Evolutionary conservation across 129 eudicot genomes (phyloP).

Genomic region (Sambucus nigra): DNA sequence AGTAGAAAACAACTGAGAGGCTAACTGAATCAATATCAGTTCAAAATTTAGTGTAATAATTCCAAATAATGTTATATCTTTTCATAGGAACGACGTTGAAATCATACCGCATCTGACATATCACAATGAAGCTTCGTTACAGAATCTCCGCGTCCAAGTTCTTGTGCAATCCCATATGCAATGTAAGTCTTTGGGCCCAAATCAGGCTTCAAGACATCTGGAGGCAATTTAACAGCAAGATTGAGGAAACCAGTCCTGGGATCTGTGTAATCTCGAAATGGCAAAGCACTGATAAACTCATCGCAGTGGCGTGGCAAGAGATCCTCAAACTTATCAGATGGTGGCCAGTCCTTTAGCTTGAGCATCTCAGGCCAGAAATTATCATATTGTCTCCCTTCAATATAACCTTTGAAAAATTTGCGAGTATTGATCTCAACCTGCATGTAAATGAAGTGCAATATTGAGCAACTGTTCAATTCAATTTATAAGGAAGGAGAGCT

Average conservation of each 20-base stretch:
- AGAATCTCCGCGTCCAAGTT: conserved; percentile 97
- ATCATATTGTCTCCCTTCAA: conserved; percentile 52
- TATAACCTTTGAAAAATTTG: conserved; percentile 65
- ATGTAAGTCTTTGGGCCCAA: conserved; percentile 94
- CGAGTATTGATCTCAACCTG: conserved; percentile 82
- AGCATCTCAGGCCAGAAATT: conserved; percentile 97
- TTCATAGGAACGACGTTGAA: background rate
- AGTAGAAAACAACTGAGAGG: too few relatives aligned
- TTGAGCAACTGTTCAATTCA: too few relatives aligned
- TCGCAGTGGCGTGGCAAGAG: conserved; percentile 86
- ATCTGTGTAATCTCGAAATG: conserved; percentile 72
- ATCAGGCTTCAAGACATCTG: conserved; percentile 65
- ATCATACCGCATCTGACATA: conserved; percentile 94
- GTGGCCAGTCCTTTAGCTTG: conserved; percentile 96
- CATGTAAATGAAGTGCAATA: background rate
- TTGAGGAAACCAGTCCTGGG: conserved; percentile 73
- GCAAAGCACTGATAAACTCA: conserved; percentile 76
- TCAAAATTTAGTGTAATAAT: too few relatives aligned
- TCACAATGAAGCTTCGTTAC: conserved; percentile 95
- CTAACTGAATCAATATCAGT: too few relatives aligned
- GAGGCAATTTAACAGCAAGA: conserved; percentile 76
- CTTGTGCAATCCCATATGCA: conserved; percentile 72
- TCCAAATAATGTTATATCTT: too few relatives aligned
- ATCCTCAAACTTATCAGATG: conserved; percentile 81
- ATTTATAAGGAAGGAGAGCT: background rate